Conservation (phyloP, 192 early-diverging fungal genomes). For the Coemansia sp. region DNA sequence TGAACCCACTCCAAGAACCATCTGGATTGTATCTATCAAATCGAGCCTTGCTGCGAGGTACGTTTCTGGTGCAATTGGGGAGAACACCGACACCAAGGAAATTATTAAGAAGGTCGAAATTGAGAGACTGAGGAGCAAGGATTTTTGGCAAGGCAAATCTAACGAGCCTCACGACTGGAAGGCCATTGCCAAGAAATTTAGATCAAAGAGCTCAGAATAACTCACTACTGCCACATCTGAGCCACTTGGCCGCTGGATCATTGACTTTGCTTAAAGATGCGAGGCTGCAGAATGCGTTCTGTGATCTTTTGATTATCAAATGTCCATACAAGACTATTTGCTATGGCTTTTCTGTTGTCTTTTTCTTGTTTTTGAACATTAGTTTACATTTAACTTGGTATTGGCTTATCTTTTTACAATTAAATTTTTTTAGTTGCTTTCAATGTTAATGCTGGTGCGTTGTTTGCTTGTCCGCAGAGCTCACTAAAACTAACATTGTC, state of each 20-base stretch:
- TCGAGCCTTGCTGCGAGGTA: conserved; percentile 11
- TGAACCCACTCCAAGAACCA: neutral
- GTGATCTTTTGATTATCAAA: neutral
- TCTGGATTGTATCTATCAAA: conserved; percentile 21
- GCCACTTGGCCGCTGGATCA: neutral
- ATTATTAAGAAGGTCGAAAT: conserved; percentile 21
- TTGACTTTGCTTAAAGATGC: neutral
- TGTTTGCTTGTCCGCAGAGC: neutral
- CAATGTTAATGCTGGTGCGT: neutral
- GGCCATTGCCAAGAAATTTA: conserved; percentile 22
- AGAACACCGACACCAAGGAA: conserved; percentile 7
- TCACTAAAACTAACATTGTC: neutral
- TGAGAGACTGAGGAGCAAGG: conserved; percentile 39
- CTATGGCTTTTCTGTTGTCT: neutral
- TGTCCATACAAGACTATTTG: neutral
- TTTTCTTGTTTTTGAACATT: neutral
- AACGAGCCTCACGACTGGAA: conserved; percentile 52
- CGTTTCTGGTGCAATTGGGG: neutral
- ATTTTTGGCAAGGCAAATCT: conserved; percentile 47
- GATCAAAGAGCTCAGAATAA: neutral
- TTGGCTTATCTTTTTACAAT: neutral
- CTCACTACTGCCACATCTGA: neutral
- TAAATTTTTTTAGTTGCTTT: neutral
- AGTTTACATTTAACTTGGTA: neutral
- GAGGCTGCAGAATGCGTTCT: neutral